Conservation (phyloP, 306 rosid genomes). For the Castanopsis chinensis region DNA sequence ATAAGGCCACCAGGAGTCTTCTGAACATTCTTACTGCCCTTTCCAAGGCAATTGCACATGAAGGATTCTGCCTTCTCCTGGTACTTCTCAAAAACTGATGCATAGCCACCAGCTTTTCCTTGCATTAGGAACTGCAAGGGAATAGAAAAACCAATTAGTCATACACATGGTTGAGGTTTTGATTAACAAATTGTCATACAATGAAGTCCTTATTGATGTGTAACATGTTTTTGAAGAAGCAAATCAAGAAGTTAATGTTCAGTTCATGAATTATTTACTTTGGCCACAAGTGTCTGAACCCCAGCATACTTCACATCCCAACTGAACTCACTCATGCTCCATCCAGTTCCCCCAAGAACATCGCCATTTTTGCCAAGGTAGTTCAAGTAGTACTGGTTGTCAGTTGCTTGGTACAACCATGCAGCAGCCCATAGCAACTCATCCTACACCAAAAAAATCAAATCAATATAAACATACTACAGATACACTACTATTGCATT, state of each 20-base stretch:
- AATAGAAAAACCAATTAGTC: background rate
- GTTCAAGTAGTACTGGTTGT: conserved; percentile 68
- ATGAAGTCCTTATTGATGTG: background rate
- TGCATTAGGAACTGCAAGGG: conserved; percentile 68
- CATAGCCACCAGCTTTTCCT: conserved; percentile 72
- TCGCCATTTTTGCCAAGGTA: conserved; percentile 83
- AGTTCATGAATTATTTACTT: conserved; percentile 36
- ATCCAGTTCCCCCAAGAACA: conserved; percentile 90
- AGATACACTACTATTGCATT: too few species aligned
- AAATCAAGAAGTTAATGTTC: background rate
- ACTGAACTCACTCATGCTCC: conserved; percentile 86
- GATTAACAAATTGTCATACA: too few species aligned
- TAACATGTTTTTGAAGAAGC: background rate
- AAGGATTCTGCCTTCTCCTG: conserved; percentile 72
- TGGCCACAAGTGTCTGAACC: conserved; percentile 82
- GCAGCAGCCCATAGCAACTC: conserved; percentile 98
- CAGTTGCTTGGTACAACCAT: conserved; percentile 89
- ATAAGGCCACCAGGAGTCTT: conserved; percentile 94
- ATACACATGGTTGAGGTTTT: background rate
- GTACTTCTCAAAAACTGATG: conserved; percentile 62
- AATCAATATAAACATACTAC: background rate
- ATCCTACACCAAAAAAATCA: conserved; percentile 41
- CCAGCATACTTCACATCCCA: conserved; percentile 98
- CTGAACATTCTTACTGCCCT: conserved; percentile 60
- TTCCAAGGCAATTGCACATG: conserved; percentile 83